phyloP scores from a whole-genome alignment of 768 basidiomycete genomes.

The Candolleomyces efflorescens region DNA sequence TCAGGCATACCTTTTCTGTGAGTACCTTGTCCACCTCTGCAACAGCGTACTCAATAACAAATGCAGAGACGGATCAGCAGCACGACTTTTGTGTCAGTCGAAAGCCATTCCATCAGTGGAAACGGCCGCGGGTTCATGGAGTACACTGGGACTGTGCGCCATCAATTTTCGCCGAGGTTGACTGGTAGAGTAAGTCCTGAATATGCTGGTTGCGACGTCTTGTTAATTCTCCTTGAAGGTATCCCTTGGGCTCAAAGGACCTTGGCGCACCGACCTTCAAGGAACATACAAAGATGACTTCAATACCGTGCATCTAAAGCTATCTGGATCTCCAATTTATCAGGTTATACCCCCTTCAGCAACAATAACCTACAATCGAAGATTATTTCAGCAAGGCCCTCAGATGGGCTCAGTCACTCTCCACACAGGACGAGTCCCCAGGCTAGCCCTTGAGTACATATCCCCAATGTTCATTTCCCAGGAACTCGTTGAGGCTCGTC shows the following conservation, averaged over 20 bases:
- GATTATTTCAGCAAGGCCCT: conserved; percentile 46
- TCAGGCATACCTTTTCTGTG: conserved; percentile 12
- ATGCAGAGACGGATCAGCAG: conserved; percentile 44
- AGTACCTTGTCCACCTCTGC: neutral
- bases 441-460: conserved; percentile 37
- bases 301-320: conserved; percentile 40
- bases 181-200: conserved; percentile 36
- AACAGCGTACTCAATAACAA: neutral
- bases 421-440: conserved; percentile 28
- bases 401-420: conserved; percentile 43
- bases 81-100: conserved; percentile 39
- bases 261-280: conserved; percentile 38
- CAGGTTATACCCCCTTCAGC: conserved; percentile 28
- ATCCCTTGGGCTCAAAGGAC: conserved; percentile 37
- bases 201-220: neutral
- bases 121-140: conserved; percentile 28
- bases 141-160: conserved; percentile 66
- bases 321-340: conserved; percentile 28
- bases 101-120: conserved; percentile 31
- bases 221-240: conserved; percentile 14
- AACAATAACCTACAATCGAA: conserved; percentile 43
- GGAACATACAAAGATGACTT: conserved; percentile 46
- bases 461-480: conserved; percentile 37
- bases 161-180: conserved; percentile 70
- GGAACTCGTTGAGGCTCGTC: conserved; percentile 14